Evolutionary conservation across 2,329 filamentous ascomycete genomes (phyloP).

Genomic region (Alternaria dauci): DNA sequence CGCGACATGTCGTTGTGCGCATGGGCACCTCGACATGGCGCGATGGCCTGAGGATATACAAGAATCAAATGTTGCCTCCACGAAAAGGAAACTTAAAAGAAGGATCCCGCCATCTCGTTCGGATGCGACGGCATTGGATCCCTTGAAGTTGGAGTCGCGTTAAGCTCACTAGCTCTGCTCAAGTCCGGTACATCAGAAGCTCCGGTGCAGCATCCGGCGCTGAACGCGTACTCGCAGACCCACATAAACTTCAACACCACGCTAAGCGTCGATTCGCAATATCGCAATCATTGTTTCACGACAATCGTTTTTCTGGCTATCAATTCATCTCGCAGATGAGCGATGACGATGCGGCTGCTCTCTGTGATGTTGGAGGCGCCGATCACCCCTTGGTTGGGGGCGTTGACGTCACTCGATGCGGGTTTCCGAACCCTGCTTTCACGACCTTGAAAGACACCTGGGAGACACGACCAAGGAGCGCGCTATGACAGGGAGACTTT

Average conservation of each 20-base stretch:
- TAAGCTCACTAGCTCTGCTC: conserved; percentile 32
- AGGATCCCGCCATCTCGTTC: not conserved
- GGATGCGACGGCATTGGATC: conserved; percentile 1
- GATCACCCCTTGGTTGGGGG: conserved; percentile 15
- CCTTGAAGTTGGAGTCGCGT: conserved; percentile 15
- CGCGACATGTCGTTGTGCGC: not conserved
- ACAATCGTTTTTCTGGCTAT: not conserved
- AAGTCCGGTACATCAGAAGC: conserved; percentile 20
- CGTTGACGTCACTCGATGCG: conserved; percentile 28
- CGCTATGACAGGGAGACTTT: not conserved
- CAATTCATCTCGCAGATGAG: not conserved
- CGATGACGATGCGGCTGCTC: conserved; percentile 17
- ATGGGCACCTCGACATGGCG: not conserved
- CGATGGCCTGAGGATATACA: not conserved
- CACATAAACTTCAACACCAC: conserved; percentile 20
- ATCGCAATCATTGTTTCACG: conserved; percentile 1
- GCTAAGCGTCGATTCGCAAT: not conserved
- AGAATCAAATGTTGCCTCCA: no score
- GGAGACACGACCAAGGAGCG: not conserved
- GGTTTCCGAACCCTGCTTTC: conserved; percentile 17
- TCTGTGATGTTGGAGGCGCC: conserved; percentile 7
- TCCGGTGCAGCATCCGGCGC: conserved; percentile 6
- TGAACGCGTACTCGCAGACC: conserved; percentile 15
- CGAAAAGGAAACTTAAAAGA: not conserved
- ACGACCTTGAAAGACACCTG: not conserved